Evolutionary conservation across 345 rosid species (phyloP), one percentile per base, ranked within the genome.

Genomic region (Zanthoxylum bungeanum): DNA sequence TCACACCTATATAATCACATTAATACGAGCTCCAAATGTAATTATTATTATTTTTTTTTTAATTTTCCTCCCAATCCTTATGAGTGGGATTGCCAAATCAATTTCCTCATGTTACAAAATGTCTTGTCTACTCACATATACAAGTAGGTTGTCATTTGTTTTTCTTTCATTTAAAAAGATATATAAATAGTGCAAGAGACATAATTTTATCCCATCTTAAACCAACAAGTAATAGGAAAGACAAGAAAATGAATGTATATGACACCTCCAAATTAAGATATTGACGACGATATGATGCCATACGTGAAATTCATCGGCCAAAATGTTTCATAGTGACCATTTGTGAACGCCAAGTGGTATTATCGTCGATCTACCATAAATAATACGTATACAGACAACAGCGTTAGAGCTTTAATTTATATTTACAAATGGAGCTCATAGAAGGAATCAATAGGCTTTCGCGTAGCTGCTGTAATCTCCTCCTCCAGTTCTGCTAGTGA

Each of bases 401-500:
- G 31, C 22, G 21, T 27, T 5, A 33, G 17, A 4, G 52, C 27
- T 12, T 27, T 47, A 56, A 55, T 69, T 16, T 51, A 5, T 71
- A 70, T 55, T 27, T 42, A 65, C 70, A 39, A 47, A 9, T 50
- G 70, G 68, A 7, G 2, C 8, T 17, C 68, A 14, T 12, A 30
- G 37, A 42, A 1, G 56, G 55, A 71, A 53, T 77, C 58, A 78
- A 53, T 52, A 69, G 8, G 73, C 44, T 67, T 70, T 70, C 3
- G 24, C 47, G n/a, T 55, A 70, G 68, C 75, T 49, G 69, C 51
- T 61, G 16, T 12, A 70, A 44, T 66, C 78, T n/a, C 58, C 64
- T 16, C 17, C 82, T 1, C 69, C 59, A 3, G 68, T 50, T 31
- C 88, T 78, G 75, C 86, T 89, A 1, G 96, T 91, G 39, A 96